These are phyloP conservation scores for Eucalyptus cladocalyx DNA, from an alignment of 345 rosid genomes.

Conservation along the genomic window DNA sequence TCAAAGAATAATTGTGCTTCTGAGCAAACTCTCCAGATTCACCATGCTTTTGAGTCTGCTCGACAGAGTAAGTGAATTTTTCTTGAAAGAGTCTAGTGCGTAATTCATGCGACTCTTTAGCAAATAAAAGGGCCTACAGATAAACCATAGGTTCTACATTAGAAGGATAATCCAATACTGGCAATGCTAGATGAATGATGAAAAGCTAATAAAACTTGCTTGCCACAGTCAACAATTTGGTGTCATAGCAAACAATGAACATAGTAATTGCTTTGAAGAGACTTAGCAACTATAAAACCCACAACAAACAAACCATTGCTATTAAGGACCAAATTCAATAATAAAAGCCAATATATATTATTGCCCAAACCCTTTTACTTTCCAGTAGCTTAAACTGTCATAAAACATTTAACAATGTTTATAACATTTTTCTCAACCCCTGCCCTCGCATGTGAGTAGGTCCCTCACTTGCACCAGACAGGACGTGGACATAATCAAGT, in stretches of 20 bases:
- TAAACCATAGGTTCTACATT: background rate
- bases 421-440: background rate
- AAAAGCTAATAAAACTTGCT: background rate
- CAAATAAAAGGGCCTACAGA: conserved; percentile 67
- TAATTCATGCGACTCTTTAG: conserved; percentile 65
- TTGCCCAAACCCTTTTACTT: background rate
- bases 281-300: background rate
- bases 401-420: background rate
- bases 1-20: conserved; percentile 21
- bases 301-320: background rate
- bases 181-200: background rate
- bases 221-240: background rate
- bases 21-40: conserved; percentile 26
- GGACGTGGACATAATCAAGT: background rate
- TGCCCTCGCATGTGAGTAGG: background rate
- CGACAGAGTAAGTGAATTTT: conserved; percentile 53
- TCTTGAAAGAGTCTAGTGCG: conserved; percentile 67
- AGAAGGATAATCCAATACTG: background rate
- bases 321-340: background rate
- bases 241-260: background rate
- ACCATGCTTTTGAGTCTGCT: conserved; percentile 24
- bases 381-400: background rate
- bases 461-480: background rate
- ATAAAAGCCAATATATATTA: background rate
- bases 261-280: background rate